Evolutionary conservation across 495 filamentous ascomycete species (phyloP).

Genomic region (Aspergillus steynii): DNA sequence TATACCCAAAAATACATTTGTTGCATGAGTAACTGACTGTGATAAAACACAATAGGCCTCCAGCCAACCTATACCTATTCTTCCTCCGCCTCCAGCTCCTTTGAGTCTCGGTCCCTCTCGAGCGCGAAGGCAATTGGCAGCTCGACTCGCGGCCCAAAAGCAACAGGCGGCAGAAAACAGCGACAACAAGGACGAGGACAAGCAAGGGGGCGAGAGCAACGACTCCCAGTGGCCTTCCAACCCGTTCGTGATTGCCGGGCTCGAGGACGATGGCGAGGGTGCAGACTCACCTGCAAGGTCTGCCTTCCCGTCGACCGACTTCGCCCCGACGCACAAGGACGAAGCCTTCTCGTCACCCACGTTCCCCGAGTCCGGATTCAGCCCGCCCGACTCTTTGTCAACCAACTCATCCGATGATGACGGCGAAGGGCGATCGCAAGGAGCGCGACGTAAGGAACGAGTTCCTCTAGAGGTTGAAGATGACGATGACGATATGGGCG

Average conservation of each 20-base stretch:
- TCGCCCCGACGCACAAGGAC: slow-evolving; percentile 29
- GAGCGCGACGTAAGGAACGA: slow-evolving; percentile 39
- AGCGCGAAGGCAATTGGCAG: slow-evolving; percentile 82
- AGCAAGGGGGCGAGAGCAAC: slow-evolving; percentile 14
- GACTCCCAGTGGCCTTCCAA: slow-evolving; percentile 42
- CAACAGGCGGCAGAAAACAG: slow-evolving; percentile 53
- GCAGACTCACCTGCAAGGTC: slow-evolving; percentile 26
- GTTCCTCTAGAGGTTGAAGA: slow-evolving; percentile 50
- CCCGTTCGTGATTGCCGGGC: slow-evolving; percentile 45
- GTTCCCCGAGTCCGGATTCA: slow-evolving; percentile 45
- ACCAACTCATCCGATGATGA: slow-evolving; percentile 46
- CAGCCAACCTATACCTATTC: slow-evolving; percentile 48
- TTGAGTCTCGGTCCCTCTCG: slow-evolving; percentile 77
- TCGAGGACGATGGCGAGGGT: slow-evolving; percentile 49
- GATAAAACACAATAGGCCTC: slow-evolving; percentile 23
- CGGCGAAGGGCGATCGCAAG: slow-evolving; percentile 34
- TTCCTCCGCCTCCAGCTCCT: slow-evolving; percentile 50
- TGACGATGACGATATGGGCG: slow-evolving; percentile 51
- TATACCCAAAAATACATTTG: neutral
- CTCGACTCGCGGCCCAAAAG: slow-evolving; percentile 76
- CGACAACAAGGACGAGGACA: slow-evolving; percentile 20
- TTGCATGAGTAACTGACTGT: slow-evolving; percentile 14
- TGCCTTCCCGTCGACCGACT: slow-evolving; percentile 39
- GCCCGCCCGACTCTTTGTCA: slow-evolving; percentile 43
- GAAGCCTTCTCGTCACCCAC: slow-evolving; percentile 34